Evolutionary conservation across 2,329 filamentous ascomycete species (phyloP), one percentile per base, ranked within the genome.

Genomic region (Penicillium sp.): DNA sequence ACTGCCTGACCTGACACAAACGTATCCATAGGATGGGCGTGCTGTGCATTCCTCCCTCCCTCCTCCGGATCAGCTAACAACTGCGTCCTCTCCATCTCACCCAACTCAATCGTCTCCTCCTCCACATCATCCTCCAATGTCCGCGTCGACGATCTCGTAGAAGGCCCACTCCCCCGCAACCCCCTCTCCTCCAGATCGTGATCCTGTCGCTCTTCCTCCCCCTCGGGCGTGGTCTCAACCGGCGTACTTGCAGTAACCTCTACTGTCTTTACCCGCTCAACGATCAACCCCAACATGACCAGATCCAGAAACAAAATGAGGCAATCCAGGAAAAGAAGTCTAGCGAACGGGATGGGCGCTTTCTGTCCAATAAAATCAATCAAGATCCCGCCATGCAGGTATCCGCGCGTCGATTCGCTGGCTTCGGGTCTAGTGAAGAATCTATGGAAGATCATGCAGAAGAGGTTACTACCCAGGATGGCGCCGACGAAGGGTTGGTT

Each of bases 281-380:
- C 64, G 35, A 76, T 69, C 35, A 77, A 72, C 8, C 75, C 75
- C 45, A 83, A 66, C 69, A 81, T 78, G 35, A 80, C 60, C 6
- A 82, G 55, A 66, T 84, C 79, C 54, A 84, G 62, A 4, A 72
- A 52, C 52, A 82, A 57, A 9, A 82, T 69, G 32, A 80, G 62
- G 7, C 77, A 37, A 60, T 84, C 81, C 53, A 82, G 66, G 3
- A 69, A 59, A 4, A 78, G 58, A 12, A 84, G 69, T n/a, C 54
- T 74, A 72, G 42, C 75, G 62, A 59, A 76, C 77, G 77, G 75
- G 3, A 76, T 73, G 3, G 80, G 79, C 2, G 75, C 72, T n/a
- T n/a, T n/a, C 63, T 83, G 78, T 15, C 81, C 81, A 46, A 84
- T 77, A 59, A 84, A 83, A 64, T 84, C 81, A 59, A 84, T 80